Evolutionary conservation across 176 grass and related monocot species (phyloP).

Genomic region (Ensete glaucum): DNA sequence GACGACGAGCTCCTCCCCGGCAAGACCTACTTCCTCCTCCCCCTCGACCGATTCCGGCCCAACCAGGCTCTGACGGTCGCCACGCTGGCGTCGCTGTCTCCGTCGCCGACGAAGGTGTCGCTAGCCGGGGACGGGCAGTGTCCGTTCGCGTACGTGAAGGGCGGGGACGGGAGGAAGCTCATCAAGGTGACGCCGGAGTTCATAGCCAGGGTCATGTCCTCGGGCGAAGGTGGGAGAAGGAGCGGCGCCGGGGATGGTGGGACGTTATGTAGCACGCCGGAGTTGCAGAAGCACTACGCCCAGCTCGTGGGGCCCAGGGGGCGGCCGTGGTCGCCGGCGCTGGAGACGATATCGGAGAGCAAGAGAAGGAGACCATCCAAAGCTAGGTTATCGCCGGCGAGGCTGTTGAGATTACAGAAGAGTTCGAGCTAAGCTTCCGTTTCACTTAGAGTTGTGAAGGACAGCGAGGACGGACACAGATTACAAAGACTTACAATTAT

Average conservation of each 20-base stretch:
- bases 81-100: conserved; percentile 34
- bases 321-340: conserved; percentile 56
- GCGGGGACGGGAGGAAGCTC: conserved; percentile 28
- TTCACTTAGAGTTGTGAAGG: no score
- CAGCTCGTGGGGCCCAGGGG: conserved; percentile 56
- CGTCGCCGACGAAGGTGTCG: background rate
- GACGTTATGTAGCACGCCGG: conserved; percentile 67
- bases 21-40: conserved; percentile 51
- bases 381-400: conserved; percentile 34
- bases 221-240: background rate
- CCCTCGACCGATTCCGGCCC: conserved; percentile 42
- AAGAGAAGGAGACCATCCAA: conserved; percentile 4
- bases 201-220: conserved; percentile 27
- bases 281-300: conserved; percentile 79
- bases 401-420: conserved; percentile 32
- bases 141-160: conserved; percentile 57
- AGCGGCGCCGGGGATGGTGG: background rate
- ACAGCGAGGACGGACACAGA: no score
- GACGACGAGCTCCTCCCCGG: conserved; percentile 43
- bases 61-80: conserved; percentile 28
- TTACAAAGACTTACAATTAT: no score
- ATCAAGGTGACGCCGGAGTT: conserved; percentile 64
- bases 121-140: conserved; percentile 15
- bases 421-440: no score
- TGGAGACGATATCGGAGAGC: conserved; percentile 71